Evolutionary conservation across 768 basidiomycete genomes (phyloP).

Genomic region (Hemileccinum impolitum): DNA sequence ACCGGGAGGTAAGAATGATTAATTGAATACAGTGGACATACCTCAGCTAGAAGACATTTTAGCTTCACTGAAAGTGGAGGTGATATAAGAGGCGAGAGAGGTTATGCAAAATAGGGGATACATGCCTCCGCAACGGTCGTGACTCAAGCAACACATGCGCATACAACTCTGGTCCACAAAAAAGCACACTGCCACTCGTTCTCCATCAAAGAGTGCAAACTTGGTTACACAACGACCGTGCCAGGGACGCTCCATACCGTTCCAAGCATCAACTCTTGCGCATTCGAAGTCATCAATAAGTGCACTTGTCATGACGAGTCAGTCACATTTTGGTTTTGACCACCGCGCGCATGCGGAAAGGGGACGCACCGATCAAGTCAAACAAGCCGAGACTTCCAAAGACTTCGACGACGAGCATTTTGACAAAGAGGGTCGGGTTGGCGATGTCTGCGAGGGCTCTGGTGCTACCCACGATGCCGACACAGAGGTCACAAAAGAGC

Average conservation of each 20-base stretch:
- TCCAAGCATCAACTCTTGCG: conserved; percentile 50
- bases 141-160: no score
- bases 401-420: conserved; percentile 94
- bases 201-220: no score
- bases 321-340: no score
- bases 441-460: conserved; percentile 94
- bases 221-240: conserved; percentile 30
- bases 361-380: conserved; percentile 79
- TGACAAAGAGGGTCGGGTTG: conserved; percentile 92
- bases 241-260: conserved; percentile 29
- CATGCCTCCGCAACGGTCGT: no score
- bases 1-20: no score
- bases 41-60: no score
- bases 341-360: background rate
- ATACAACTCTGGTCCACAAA: no score
- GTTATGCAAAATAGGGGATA: no score
- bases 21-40: no score
- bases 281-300: conserved; percentile 72
- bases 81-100: no score
- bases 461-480: conserved; percentile 93
- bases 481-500: conserved; percentile 89
- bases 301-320: conserved; percentile 45
- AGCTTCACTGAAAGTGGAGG: no score
- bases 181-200: no score
- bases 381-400: conserved; percentile 90